Evolutionary conservation across 345 rosid genomes (phyloP).

Genomic region (Psidium guajava): DNA sequence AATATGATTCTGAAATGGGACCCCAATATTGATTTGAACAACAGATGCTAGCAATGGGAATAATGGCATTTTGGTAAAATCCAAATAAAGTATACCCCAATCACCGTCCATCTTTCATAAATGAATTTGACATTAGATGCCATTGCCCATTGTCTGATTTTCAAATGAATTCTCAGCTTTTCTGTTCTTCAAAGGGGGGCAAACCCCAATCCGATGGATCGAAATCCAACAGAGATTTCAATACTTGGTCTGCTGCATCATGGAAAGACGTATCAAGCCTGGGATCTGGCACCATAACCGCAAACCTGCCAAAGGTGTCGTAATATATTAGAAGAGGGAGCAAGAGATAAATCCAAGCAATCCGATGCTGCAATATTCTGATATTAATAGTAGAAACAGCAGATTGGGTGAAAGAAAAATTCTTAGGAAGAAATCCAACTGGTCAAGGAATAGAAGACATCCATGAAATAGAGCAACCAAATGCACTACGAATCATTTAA

Average conservation of each 20-base stretch:
- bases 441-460: background rate
- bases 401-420: background rate
- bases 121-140: background rate
- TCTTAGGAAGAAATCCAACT: background rate
- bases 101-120: background rate
- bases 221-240: conserved; percentile 57
- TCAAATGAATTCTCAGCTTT: conserved; percentile 1
- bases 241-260: conserved; percentile 58
- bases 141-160: background rate
- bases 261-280: conserved; percentile 62
- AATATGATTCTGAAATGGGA: background rate
- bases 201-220: conserved; percentile 61
- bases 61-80: background rate
- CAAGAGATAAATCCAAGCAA: background rate
- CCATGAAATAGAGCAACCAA: background rate
- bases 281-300: conserved; percentile 85
- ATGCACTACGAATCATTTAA: background rate
- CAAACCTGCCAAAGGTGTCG: conserved; percentile 33
- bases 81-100: background rate
- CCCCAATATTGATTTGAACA: background rate
- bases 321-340: background rate
- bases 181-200: conserved; percentile 43
- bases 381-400: background rate
- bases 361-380: background rate
- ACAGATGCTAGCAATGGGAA: background rate